Percentiles rank a stretch among this genome's conserved stretches.
Conservation (phyloP, 2,329 filamentous ascomycete species). For the Sporothrix inflata region DNA sequence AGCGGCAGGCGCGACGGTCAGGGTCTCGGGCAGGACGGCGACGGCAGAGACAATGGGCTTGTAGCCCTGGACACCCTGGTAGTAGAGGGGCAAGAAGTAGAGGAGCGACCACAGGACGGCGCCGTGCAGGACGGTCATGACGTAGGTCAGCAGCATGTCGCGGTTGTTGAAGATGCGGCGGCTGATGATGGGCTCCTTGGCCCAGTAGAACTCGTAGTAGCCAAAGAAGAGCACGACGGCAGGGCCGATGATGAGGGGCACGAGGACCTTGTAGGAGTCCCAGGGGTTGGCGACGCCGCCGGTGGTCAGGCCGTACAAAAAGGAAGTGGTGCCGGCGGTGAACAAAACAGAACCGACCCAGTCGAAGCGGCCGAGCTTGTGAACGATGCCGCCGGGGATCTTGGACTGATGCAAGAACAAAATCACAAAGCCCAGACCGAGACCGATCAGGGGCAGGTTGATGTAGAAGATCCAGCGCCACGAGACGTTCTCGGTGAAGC, state of each 20-base stretch:
- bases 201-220: conserved; percentile 32
- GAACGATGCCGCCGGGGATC: conserved; percentile 38
- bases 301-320: conserved; percentile 50
- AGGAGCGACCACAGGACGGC: conserved; percentile 57
- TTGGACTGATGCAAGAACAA: conserved; percentile 45
- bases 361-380: conserved; percentile 48
- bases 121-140: conserved; percentile 61
- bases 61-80: conserved; percentile 41
- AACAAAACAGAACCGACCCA: conserved; percentile 50
- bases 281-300: conserved; percentile 50
- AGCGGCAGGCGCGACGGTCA: conserved; percentile 35
- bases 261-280: conserved; percentile 45
- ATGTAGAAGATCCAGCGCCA: conserved; percentile 50
- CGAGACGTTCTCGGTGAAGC: conserved; percentile 33
- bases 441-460: conserved; percentile 46
- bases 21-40: conserved; percentile 38
- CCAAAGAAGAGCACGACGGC: conserved; percentile 40
- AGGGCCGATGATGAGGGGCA: conserved; percentile 49
- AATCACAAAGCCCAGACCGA: conserved; percentile 29
- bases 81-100: conserved; percentile 50
- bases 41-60: conserved; percentile 40
- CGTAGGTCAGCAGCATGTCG: conserved; percentile 37
- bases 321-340: conserved; percentile 44
- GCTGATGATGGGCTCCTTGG: conserved; percentile 45
- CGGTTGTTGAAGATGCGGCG: conserved; percentile 49